Percentiles rank a stretch among this genome's conserved stretches.
phyloP scores from a whole-genome alignment of 495 filamentous ascomycete genomes.

The Eremomyces bilateralis region DNA sequence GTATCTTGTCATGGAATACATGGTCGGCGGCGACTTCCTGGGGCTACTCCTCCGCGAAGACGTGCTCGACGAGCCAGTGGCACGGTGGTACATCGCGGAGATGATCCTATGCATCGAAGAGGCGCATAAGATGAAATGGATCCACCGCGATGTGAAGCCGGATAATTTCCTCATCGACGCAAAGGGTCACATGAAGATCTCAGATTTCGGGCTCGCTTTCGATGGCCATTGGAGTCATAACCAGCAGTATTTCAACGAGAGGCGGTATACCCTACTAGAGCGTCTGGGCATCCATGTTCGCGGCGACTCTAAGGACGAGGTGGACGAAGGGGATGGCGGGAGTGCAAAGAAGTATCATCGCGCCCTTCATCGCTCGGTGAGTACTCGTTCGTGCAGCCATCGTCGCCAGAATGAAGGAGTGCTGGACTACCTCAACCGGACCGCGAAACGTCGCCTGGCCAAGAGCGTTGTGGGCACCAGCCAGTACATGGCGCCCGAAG shows the following conservation, averaged over 20 bases:
- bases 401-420: constrained; percentile 18
- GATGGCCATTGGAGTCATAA: constrained; percentile 91
- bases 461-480: constrained; percentile 84
- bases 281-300: constrained; percentile 52
- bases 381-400: too few species aligned
- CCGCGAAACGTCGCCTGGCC: constrained; percentile 50
- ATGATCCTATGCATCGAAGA: constrained; percentile 93
- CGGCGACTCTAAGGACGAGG: constrained; percentile 53
- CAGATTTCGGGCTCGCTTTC: constrained; percentile 86
- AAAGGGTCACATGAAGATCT: constrained; percentile 80
- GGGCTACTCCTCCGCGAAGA: constrained; percentile 66
- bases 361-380: not conserved
- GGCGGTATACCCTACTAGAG: constrained; percentile 52
- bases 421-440: constrained; percentile 57
- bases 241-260: constrained; percentile 59
- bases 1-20: constrained; percentile 93
- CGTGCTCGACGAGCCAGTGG: constrained; percentile 50
- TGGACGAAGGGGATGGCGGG: constrained; percentile 28
- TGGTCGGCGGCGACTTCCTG: constrained; percentile 88
- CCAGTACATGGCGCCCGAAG: constrained; percentile 94
- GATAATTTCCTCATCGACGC: constrained; percentile 87
- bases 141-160: constrained; percentile 89
- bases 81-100: constrained; percentile 76
- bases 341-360: constrained; percentile 17
- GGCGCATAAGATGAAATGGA: constrained; percentile 65